Percentiles rank a stretch among this genome's conserved stretches.
phyloP scores from a whole-genome alignment of 2,329 filamentous ascomycete species.

The Neopestalotiopsis sp. region DNA sequence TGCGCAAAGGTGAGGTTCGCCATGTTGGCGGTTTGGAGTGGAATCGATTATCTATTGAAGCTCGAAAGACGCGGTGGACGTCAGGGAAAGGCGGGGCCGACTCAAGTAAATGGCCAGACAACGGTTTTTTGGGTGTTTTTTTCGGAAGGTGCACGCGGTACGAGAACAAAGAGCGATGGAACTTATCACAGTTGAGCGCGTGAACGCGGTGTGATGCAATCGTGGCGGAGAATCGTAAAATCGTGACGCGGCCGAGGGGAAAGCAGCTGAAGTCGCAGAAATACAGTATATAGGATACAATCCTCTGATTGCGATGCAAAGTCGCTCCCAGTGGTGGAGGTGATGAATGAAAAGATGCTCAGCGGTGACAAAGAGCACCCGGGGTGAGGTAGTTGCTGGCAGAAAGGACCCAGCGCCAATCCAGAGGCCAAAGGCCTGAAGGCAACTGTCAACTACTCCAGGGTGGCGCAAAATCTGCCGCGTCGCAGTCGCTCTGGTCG shows the following conservation, averaged over 20 bases:
- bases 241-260: slow-evolving; percentile 16
- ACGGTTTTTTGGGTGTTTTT: background rate
- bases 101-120: slow-evolving; percentile 5
- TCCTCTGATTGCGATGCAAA: background rate
- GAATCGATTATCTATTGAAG: slow-evolving; percentile 22
- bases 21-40: slow-evolving; percentile 63
- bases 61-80: slow-evolving; percentile 4
- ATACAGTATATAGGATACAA: slow-evolving; percentile 22
- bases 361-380: background rate
- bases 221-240: slow-evolving; percentile 14
- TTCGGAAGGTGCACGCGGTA: background rate
- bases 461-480: slow-evolving; percentile 31
- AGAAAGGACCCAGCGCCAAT: slow-evolving; percentile 23
- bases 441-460: slow-evolving; percentile 37
- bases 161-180: slow-evolving; percentile 9
- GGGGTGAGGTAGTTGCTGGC: slow-evolving; percentile 24
- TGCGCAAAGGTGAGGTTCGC: slow-evolving; percentile 89
- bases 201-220: slow-evolving; percentile 3
- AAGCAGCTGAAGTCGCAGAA: slow-evolving; percentile 27
- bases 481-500: slow-evolving; percentile 24
- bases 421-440: slow-evolving; percentile 45
- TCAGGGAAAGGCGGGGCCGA: background rate
- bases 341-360: background rate
- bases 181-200: background rate
- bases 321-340: background rate